Evolutionary conservation across 2,329 filamentous ascomycete species (phyloP).

Genomic region (Tolypocladium paradoxum): DNA sequence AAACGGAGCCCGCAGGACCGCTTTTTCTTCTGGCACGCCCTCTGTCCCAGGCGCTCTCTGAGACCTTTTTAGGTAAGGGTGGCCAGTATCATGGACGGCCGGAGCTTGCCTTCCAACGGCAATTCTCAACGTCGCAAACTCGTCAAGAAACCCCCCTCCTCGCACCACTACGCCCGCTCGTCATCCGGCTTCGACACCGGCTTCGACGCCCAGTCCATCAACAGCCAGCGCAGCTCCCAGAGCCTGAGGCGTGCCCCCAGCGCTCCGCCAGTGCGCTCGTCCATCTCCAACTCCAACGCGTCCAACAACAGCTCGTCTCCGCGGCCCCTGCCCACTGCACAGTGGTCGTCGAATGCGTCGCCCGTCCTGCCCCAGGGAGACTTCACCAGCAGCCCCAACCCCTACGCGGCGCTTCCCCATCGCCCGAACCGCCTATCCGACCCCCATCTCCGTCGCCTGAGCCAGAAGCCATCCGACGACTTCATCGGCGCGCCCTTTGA

Average conservation of each 20-base stretch:
- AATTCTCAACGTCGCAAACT: conserved; percentile 47
- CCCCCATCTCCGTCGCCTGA: conserved; percentile 7
- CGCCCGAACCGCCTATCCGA: conserved; percentile 11
- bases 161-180: conserved; percentile 26
- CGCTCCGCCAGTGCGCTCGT: conserved; percentile 40
- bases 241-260: conserved; percentile 51
- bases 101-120: conserved; percentile 31
- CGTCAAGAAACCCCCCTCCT: conserved; percentile 49
- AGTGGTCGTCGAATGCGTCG: conserved; percentile 34
- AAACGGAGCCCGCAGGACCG: conserved; percentile 6
- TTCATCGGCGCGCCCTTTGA: conserved; percentile 56
- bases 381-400: conserved; percentile 13
- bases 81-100: conserved; percentile 35
- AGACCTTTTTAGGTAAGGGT: conserved; percentile 14
- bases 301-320: conserved; percentile 38
- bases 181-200: conserved; percentile 40
- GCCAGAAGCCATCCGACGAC: conserved; percentile 37
- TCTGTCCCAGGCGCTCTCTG: conserved; percentile 7
- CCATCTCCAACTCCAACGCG: conserved; percentile 38
- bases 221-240: conserved; percentile 53
- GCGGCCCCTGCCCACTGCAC: conserved; percentile 30
- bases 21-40: conserved; percentile 8
- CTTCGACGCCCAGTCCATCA: conserved; percentile 45
- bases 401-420: conserved; percentile 7
- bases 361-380: conserved; percentile 34